Evolutionary conservation across 192 early-diverging fungal genomes (phyloP).

Genomic region (Pilobolus umbonatus): DNA sequence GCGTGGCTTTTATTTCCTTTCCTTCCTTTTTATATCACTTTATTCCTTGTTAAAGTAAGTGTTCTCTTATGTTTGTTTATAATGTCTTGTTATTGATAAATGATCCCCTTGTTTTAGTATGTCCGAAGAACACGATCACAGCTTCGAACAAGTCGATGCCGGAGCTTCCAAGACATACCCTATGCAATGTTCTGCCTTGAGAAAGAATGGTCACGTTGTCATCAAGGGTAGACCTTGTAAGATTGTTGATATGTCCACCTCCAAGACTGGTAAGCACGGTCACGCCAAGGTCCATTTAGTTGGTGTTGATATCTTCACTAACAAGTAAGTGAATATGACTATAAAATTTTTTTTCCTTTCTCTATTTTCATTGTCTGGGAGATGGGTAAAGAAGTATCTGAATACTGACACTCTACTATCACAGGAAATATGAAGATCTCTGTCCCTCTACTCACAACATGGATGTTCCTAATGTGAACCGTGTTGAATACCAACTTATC

Average conservation of each 20-base stretch:
- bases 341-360: neutral
- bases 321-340: slow-evolving; percentile 48
- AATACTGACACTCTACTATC: neutral
- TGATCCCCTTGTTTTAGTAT: slow-evolving; percentile 26
- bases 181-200: slow-evolving; percentile 98
- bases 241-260: slow-evolving; percentile 99
- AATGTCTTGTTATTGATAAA: neutral
- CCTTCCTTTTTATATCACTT: neutral
- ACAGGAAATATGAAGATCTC: slow-evolving; percentile 91
- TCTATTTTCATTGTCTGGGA: neutral
- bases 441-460: slow-evolving; percentile 99
- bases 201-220: slow-evolving; percentile 97
- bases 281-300: slow-evolving; percentile 99
- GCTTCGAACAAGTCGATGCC: slow-evolving; percentile 69
- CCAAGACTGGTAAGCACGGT: slow-evolving; percentile 99
- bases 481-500: slow-evolving; percentile 81
- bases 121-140: slow-evolving; percentile 65
- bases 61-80: neutral
- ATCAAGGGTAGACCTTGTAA: slow-evolving; percentile 99
- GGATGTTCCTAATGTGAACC: slow-evolving; percentile 94
- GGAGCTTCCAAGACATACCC: slow-evolving; percentile 95
- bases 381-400: neutral
- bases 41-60: neutral
- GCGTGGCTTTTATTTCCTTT: neutral
- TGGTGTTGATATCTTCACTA: slow-evolving; percentile 95